Base-by-base conservation (phyloP, 805 yeast genomes). In the Yueomyces sp. region DNA sequence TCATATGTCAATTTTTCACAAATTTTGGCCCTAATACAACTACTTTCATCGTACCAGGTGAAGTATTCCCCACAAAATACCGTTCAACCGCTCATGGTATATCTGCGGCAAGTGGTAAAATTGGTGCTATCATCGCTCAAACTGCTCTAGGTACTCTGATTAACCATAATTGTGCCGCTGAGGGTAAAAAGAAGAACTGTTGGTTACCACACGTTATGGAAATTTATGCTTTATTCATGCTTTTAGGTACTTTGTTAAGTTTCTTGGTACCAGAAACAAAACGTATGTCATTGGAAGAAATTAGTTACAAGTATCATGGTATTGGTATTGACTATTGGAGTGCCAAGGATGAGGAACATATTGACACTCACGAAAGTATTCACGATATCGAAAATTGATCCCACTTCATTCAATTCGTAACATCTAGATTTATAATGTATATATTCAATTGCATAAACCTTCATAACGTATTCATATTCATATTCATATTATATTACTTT, bases 41-140 rank as follows among this genome's bases (percentile, higher is more conserved):
- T 41, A 86, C 95, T 44, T 86, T 86, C 62, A 77, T 86, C 57
- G 74, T 84, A 60, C 95, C 95, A 41, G 95, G 94, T 67, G 96
- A 86, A 70, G 69, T 77, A 62, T 87, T 71, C 81, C 96, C 95
- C 63, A 86, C 96, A 45, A 80, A 95, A 73, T 86, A 85, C 69
- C 82, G 95, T 79, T 85, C 95, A 28, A 79, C 94, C 52, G 95
- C 95, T 41, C 96, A 86, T 57, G 96, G 96, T 73, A 73, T 86
- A 49, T 85, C 94, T 50, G 95, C 96, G 54, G 96, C 94, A 42
- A 65, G 77, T 33, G 96, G 95, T 72, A 86, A 86, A 65, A 71
- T 85, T 55, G 96, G 95, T 70, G 94, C 95, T 47, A 85, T 86
- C 53, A 77, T 86, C 70, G 95, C 95, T 29, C 92, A 82, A 69